phyloP scores from a whole-genome alignment of 495 filamentous ascomycete species.

The Pyrenula aspistea region DNA sequence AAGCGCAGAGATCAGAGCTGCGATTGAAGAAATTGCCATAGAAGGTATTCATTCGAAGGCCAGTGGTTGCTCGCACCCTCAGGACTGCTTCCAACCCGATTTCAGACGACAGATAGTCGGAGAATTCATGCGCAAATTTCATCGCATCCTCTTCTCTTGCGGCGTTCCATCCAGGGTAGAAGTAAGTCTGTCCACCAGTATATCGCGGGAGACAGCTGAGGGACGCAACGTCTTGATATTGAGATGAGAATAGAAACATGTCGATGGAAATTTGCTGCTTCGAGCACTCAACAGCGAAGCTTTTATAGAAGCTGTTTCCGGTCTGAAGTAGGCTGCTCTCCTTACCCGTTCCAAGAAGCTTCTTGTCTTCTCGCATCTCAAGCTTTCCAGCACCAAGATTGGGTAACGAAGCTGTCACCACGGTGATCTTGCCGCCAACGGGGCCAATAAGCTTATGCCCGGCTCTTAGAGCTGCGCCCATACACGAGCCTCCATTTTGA shows the following conservation, averaged over 20 bases:
- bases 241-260: constrained; percentile 97
- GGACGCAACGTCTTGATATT: constrained; percentile 94
- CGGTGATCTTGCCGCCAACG: constrained; percentile 86
- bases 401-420: constrained; percentile 80
- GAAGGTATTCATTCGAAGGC: constrained; percentile 91
- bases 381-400: constrained; percentile 84
- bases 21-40: constrained; percentile 99
- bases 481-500: constrained; percentile 70
- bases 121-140: constrained; percentile 94
- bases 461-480: constrained; percentile 85
- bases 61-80: constrained; percentile 87
- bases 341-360: constrained; percentile 86
- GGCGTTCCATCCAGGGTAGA: constrained; percentile 97
- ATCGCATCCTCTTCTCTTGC: constrained; percentile 86
- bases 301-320: constrained; percentile 93
- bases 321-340: constrained; percentile 82
- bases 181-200: constrained; percentile 95
- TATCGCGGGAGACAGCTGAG: constrained; percentile 90
- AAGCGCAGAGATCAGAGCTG: constrained; percentile 90
- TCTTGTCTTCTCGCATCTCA: constrained; percentile 93
- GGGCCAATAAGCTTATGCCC: constrained; percentile 92
- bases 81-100: constrained; percentile 95
- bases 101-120: constrained; percentile 87
- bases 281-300: constrained; percentile 95
- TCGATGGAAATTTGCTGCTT: constrained; percentile 98